phyloP scores from a whole-genome alignment of 305 asterid genomes.

The Ilex paraguariensis region DNA sequence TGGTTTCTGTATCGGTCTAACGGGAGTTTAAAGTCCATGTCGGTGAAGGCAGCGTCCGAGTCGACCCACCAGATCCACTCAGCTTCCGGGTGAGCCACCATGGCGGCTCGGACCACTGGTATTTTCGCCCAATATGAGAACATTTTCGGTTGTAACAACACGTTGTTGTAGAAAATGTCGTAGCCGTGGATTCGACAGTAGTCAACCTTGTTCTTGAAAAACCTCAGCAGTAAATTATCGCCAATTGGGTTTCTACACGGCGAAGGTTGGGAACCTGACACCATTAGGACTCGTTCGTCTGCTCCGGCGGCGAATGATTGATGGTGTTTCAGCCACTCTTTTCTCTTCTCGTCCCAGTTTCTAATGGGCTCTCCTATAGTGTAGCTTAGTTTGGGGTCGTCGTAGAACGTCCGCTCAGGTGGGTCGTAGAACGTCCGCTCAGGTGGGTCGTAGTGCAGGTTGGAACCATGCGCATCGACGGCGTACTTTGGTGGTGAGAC shows the following conservation, averaged over 20 bases:
- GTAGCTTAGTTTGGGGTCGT: slow-evolving; percentile 60
- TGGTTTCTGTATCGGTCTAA: slow-evolving; percentile 50
- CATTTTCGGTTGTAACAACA: slow-evolving; percentile 71
- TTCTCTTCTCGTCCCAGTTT: slow-evolving; percentile 76
- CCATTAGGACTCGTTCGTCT: slow-evolving; percentile 53
- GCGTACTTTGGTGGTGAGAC: slow-evolving; percentile 4
- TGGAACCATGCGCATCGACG: slow-evolving; percentile 11
- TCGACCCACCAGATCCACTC: slow-evolving; percentile 99
- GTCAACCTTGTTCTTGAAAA: slow-evolving; percentile 92
- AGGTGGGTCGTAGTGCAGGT: slow-evolving; percentile 44
- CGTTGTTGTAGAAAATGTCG: slow-evolving; percentile 85
- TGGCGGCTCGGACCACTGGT: slow-evolving; percentile 72
- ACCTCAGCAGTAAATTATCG: slow-evolving; percentile 61
- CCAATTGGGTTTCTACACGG: slow-evolving; percentile 88
- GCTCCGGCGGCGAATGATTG: slow-evolving; percentile 54
- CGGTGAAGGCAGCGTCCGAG: slow-evolving; percentile 95
- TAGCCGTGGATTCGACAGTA: slow-evolving; percentile 82
- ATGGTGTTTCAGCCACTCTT: slow-evolving; percentile 64
- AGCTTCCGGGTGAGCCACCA: slow-evolving; percentile 94
- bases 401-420: no score
- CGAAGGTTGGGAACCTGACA: slow-evolving; percentile 75
- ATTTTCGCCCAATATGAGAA: slow-evolving; percentile 92
- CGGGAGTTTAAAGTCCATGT: slow-evolving; percentile 81
- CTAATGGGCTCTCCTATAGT: slow-evolving; percentile 52
- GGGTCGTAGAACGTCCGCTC: slow-evolving; percentile 58